Evolutionary conservation across 2,329 filamentous ascomycete genomes (phyloP).

Genomic region (Claviceps sp.): DNA sequence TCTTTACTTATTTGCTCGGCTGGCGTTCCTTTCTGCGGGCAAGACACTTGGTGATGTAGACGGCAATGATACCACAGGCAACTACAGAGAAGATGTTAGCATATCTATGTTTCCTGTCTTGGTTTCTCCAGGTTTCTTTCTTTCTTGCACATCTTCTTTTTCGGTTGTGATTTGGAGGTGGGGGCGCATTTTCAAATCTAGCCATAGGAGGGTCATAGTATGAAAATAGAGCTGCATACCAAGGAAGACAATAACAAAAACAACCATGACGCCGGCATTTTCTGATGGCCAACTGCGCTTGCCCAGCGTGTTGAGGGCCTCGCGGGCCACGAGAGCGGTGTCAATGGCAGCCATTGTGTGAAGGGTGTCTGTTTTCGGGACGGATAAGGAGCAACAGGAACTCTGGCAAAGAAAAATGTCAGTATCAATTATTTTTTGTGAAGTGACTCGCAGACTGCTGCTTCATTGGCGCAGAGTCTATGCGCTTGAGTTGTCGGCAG

Average conservation of each 20-base stretch:
- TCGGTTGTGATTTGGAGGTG: no score
- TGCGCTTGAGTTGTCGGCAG: background rate
- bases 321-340: slow-evolving; percentile 22
- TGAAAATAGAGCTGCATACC: slow-evolving; percentile 16
- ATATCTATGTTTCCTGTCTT: no score
- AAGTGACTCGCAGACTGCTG: background rate
- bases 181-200: no score
- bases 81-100: slow-evolving; percentile 15
- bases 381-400: background rate
- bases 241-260: slow-evolving; percentile 29
- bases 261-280: slow-evolving; percentile 28
- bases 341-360: slow-evolving; percentile 28
- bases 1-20: slow-evolving; percentile 13
- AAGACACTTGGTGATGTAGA: slow-evolving; percentile 20
- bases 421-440: background rate
- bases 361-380: background rate
- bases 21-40: slow-evolving; percentile 13
- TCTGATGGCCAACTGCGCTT: slow-evolving; percentile 29
- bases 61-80: slow-evolving; percentile 16
- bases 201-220: no score
- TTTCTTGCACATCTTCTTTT: background rate
- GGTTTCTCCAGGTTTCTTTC: background rate
- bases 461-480: background rate
- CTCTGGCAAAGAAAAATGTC: background rate
- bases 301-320: slow-evolving; percentile 17